These are phyloP conservation scores for Agrocybe praecox DNA, from an alignment of 768 basidiomycete genomes.

Conservation along the genomic window DNA sequence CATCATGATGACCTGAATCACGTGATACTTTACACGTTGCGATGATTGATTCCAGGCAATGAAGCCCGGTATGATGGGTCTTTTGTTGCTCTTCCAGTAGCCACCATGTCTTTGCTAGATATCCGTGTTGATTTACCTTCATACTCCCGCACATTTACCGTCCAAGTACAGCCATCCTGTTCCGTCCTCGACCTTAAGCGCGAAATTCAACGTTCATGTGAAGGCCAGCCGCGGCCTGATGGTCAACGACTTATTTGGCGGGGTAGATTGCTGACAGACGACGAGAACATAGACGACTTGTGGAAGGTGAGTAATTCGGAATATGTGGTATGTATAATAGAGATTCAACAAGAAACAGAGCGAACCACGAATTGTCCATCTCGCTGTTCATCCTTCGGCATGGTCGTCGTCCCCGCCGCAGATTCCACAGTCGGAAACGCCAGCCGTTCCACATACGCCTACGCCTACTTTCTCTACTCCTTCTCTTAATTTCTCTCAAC, in stretches of 20 bases:
- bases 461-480: slow-evolving; percentile 10
- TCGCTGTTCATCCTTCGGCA: slow-evolving; percentile 80
- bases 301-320: slow-evolving; percentile 60
- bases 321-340: background rate
- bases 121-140: slow-evolving; percentile 79
- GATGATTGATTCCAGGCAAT: background rate
- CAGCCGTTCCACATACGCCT: slow-evolving; percentile 12
- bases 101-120: slow-evolving; percentile 42
- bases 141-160: slow-evolving; percentile 64
- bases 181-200: slow-evolving; percentile 69
- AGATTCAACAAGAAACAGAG: slow-evolving; percentile 39
- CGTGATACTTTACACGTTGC: slow-evolving; percentile 33
- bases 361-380: slow-evolving; percentile 66
- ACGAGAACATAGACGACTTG: slow-evolving; percentile 63
- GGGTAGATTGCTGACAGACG: slow-evolving; percentile 66
- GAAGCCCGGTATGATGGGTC: background rate
- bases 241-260: slow-evolving; percentile 80
- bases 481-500: background rate
- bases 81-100: slow-evolving; percentile 10
- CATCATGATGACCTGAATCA: slow-evolving; percentile 15
- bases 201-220: slow-evolving; percentile 60
- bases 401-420: slow-evolving; percentile 63
- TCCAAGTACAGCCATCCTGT: slow-evolving; percentile 48
- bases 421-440: slow-evolving; percentile 15
- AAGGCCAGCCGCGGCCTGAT: slow-evolving; percentile 65